phyloP scores from a whole-genome alignment of 108 stramenopile species.

The Cyclostephanos invisitatus region DNA sequence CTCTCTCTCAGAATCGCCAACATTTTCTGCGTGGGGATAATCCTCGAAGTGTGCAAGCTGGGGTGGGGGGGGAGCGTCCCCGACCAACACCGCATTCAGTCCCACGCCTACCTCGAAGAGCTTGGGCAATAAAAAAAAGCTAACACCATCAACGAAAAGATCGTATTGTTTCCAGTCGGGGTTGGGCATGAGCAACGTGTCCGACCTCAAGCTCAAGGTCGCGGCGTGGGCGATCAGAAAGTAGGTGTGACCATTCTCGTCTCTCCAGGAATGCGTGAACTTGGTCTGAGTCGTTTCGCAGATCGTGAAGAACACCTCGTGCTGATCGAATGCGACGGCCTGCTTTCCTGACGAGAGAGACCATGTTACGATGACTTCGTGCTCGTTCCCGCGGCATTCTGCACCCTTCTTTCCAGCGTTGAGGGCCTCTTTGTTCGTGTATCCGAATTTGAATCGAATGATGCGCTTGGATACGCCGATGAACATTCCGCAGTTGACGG shows the following conservation, averaged over 20 bases:
- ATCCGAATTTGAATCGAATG: slow-evolving; percentile 59
- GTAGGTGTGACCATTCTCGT: slow-evolving; percentile 36
- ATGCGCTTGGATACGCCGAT: slow-evolving; percentile 45
- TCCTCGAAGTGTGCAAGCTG: no score
- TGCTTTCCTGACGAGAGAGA: slow-evolving; percentile 51
- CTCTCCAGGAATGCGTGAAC: slow-evolving; percentile 58
- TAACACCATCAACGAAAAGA: slow-evolving; percentile 47
- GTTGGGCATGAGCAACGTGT: slow-evolving; percentile 7
- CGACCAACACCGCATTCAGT: no score
- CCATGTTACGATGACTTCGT: slow-evolving; percentile 50
- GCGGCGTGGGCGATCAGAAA: slow-evolving; percentile 26
- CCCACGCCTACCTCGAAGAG: slow-evolving; percentile 37
- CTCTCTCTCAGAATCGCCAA: no score
- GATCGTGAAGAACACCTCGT: slow-evolving; percentile 38
- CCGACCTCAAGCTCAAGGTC: slow-evolving; percentile 25
- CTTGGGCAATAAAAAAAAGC: slow-evolving; percentile 40
- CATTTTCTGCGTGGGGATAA: no score
- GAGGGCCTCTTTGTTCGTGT: slow-evolving; percentile 40
- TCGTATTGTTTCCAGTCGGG: slow-evolving; percentile 51
- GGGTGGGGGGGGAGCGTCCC: no score
- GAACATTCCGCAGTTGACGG: slow-evolving; percentile 44
- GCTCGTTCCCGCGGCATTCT: slow-evolving; percentile 56
- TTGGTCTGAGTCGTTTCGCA: slow-evolving; percentile 40
- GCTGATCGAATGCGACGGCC: slow-evolving; percentile 24
- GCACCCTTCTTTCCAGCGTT: slow-evolving; percentile 31